phyloP scores from a whole-genome alignment of 2,329 filamentous ascomycete genomes.

The Paradendryphiella salina region DNA sequence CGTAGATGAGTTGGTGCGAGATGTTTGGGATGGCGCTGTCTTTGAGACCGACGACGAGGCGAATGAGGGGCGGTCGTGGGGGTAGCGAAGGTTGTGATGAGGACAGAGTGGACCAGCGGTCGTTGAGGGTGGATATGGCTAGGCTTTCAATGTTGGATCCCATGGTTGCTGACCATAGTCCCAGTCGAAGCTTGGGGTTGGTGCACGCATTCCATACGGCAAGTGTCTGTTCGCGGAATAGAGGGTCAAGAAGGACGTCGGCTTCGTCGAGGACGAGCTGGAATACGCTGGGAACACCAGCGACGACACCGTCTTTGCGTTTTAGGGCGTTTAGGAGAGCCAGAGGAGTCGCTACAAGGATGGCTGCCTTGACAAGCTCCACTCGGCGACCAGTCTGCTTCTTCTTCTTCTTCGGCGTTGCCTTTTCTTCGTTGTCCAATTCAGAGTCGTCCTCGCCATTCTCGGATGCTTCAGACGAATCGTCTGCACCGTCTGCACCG shows the following conservation, averaged over 20 bases:
- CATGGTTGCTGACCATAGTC: slow-evolving; percentile 97
- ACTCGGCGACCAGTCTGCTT: slow-evolving; percentile 45
- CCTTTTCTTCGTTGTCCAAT: slow-evolving; percentile 47
- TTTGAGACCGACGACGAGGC: slow-evolving; percentile 93
- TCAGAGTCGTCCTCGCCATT: slow-evolving; percentile 43
- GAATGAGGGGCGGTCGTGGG: slow-evolving; percentile 61
- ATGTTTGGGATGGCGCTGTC: slow-evolving; percentile 94
- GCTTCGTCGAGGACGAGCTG: slow-evolving; percentile 88
- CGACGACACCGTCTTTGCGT: slow-evolving; percentile 51
- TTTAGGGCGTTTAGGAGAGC: slow-evolving; percentile 73
- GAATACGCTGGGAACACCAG: slow-evolving; percentile 66
- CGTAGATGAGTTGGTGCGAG: slow-evolving; percentile 84
- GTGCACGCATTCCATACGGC: slow-evolving; percentile 80
- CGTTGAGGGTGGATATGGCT: slow-evolving; percentile 62
- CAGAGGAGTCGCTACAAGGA: slow-evolving; percentile 79
- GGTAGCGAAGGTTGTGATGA: slow-evolving; percentile 48
- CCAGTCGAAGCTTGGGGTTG: slow-evolving; percentile 69
- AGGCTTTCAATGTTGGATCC: slow-evolving; percentile 87
- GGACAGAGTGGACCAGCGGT: slow-evolving; percentile 39
- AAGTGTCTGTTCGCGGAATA: slow-evolving; percentile 88
- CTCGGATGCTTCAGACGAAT: slow-evolving; percentile 44
- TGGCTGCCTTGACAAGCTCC: slow-evolving; percentile 70
- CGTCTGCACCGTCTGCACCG: slow-evolving; percentile 25
- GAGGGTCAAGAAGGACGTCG: slow-evolving; percentile 86
- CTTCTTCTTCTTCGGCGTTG: slow-evolving; percentile 39